A percentile compares a stretch with the other conserved stretches of the same genome.
phyloP scores from a whole-genome alignment of 306 rosid species.

The Cicer yamashitae region DNA sequence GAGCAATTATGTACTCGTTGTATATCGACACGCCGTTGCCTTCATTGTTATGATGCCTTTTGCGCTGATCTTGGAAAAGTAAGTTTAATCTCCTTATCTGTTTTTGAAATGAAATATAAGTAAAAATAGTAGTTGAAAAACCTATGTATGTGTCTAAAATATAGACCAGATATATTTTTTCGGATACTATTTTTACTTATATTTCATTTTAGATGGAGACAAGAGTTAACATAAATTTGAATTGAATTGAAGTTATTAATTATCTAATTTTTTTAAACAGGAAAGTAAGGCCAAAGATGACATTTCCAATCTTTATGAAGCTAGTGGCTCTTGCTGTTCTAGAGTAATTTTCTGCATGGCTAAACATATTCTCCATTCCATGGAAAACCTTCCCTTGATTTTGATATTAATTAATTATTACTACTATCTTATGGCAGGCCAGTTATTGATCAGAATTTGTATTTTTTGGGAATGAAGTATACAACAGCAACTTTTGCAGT shows the following conservation, averaged over 20 bases:
- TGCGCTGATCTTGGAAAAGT: slow-evolving; percentile 83
- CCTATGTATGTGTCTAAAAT: no score
- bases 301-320: slow-evolving; percentile 72
- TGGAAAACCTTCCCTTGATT: background rate
- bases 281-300: slow-evolving; percentile 92
- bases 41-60: slow-evolving; percentile 70
- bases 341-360: slow-evolving; percentile 63
- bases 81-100: background rate
- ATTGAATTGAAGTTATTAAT: slow-evolving; percentile 29
- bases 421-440: slow-evolving; percentile 63
- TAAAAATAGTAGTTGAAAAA: no score
- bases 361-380: slow-evolving; percentile 8
- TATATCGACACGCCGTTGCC: slow-evolving; percentile 87
- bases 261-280: slow-evolving; percentile 55
- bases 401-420: background rate
- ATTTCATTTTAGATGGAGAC: no score
- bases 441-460: slow-evolving; percentile 87
- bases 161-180: no score
- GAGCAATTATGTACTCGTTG: slow-evolving; percentile 90
- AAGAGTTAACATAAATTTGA: background rate
- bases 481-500: slow-evolving; percentile 98
- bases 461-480: slow-evolving; percentile 86
- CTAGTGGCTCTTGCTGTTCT: slow-evolving; percentile 67
- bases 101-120: background rate
- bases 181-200: no score